These are phyloP conservation scores for Harrya chromipes DNA, from an alignment of 768 basidiomycete species.

Conservation along the genomic window DNA sequence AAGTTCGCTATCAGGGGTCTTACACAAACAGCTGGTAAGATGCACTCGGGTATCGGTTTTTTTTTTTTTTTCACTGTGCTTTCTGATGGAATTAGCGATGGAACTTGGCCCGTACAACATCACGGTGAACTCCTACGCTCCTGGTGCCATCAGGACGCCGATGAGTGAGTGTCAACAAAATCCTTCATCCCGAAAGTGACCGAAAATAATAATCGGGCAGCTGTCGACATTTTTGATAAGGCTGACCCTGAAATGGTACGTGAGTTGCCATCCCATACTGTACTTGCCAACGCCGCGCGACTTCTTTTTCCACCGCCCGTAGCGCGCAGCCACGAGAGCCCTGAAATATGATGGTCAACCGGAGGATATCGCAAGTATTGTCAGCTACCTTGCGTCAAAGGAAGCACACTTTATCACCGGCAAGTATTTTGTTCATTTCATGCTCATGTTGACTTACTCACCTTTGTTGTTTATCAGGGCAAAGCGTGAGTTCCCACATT, in stretches of 20 bases:
- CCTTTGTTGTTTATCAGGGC: too few relatives aligned
- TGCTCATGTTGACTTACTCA: too few relatives aligned
- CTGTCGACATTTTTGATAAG: not conserved
- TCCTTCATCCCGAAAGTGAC: too few relatives aligned
- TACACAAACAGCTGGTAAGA: slow-evolving; percentile 37
- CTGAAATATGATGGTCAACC: slow-evolving; percentile 25
- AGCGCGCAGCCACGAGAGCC: not conserved
- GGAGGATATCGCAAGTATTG: slow-evolving; percentile 31
- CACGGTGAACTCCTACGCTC: slow-evolving; percentile 37
- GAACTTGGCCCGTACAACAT: slow-evolving; percentile 31
- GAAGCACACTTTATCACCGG: slow-evolving; percentile 23
- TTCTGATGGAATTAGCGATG: not conserved
- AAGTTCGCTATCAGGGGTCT: slow-evolving; percentile 39
- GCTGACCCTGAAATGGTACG: not conserved
- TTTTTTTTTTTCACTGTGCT: not conserved
- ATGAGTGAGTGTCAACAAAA: too few relatives aligned
- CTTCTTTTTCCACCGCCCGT: not conserved
- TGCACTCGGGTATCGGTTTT: not conserved
- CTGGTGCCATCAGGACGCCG: slow-evolving; percentile 27
- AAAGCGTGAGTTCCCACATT: too few relatives aligned
- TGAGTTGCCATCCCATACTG: not conserved
- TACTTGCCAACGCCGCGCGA: too few relatives aligned
- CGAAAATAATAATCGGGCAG: too few relatives aligned
- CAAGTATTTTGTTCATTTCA: too few relatives aligned
- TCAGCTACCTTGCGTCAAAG: slow-evolving; percentile 33